Evolutionary conservation across 2,329 filamentous ascomycete species (phyloP).

Genomic region (Pseudomassariella vexata): DNA sequence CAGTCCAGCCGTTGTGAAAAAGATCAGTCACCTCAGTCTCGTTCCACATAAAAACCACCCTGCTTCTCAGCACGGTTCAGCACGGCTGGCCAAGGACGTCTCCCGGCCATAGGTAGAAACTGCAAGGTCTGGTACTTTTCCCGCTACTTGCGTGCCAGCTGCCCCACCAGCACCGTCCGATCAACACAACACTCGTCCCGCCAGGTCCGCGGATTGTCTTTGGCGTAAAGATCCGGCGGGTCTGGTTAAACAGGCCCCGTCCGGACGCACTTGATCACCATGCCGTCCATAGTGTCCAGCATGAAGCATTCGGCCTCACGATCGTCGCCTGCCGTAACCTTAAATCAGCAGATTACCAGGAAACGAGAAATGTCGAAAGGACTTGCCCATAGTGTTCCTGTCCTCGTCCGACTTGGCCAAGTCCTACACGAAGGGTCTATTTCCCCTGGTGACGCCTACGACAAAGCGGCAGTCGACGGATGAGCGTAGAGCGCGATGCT

Average conservation of each 20-base stretch:
- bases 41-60: conserved; percentile 1
- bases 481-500: conserved; percentile 2
- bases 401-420: too few relatives aligned
- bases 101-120: not conserved
- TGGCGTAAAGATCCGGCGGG: not conserved
- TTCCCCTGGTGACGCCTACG: too few relatives aligned
- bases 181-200: not conserved
- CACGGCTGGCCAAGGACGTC: not conserved
- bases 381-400: not conserved
- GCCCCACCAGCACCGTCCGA: not conserved
- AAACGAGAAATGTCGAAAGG: too few relatives aligned
- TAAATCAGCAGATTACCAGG: too few relatives aligned
- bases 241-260: not conserved
- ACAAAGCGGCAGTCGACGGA: conserved; percentile 1
- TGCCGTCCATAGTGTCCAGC: conserved; percentile 5
- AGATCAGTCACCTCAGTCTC: conserved; percentile 1
- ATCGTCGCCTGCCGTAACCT: too few relatives aligned
- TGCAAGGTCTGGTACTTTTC: conserved; percentile 1
- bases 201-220: not conserved
- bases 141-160: not conserved
- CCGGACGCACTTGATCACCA: not conserved
- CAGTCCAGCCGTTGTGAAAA: not conserved
- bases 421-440: too few relatives aligned
- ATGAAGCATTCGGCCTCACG: conserved; percentile 2
- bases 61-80: not conserved